Base-by-base conservation (phyloP, 768 basidiomycete species). In the Mycena epipterygia region DNA sequence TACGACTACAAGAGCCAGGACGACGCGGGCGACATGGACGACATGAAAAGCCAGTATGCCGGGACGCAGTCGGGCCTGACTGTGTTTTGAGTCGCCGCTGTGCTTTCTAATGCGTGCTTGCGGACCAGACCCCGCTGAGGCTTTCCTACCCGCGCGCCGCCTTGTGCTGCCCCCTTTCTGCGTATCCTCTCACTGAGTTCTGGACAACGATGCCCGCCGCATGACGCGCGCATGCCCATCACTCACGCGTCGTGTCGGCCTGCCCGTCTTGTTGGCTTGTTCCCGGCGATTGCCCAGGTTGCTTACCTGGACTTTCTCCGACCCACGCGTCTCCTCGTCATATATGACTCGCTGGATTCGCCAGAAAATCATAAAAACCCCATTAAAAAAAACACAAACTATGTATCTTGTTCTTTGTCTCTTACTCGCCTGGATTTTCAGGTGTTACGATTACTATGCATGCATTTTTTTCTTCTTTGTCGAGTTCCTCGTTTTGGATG, bases 1-100 rank as follows among this genome's bases (percentile, higher is more conserved):
- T 89, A 95, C 76, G 88, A 89, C 73, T 96, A 96, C 82, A 96
- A 96, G 89, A 95, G 94, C 76, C 95, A 95, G 79, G 95, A 95
- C 77, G 95, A 93, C 67, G 86, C 87, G 49, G 87, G 84, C 33
- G 95, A 95, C 77, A 78, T 90, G 77, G 95, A 96, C 78, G 95
- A 96, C 78, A 89, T 95, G 87, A 94, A 95, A 84, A 92, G 91
- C 65, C 95, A 96, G 81, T 96, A 96, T 79, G 85, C 93, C 11
- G 93, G 92, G 30, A 95, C 94, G 19, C 95, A 95, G 78, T 89
- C 90, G 55, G 94, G 95, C 51, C 87, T 96, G 72, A 96, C 95
- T 42, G 93, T 94, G 73, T 96, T 94, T 82, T 96, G 88, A 84
- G 92, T 23, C 14, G 48, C 23, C 37, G 35, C 21, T 33, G 55